A percentile compares a stretch with the other conserved stretches of the same genome.
Conservation (phyloP, 2,329 filamentous ascomycete species). For the Trichoderma atrobrunneum region DNA sequence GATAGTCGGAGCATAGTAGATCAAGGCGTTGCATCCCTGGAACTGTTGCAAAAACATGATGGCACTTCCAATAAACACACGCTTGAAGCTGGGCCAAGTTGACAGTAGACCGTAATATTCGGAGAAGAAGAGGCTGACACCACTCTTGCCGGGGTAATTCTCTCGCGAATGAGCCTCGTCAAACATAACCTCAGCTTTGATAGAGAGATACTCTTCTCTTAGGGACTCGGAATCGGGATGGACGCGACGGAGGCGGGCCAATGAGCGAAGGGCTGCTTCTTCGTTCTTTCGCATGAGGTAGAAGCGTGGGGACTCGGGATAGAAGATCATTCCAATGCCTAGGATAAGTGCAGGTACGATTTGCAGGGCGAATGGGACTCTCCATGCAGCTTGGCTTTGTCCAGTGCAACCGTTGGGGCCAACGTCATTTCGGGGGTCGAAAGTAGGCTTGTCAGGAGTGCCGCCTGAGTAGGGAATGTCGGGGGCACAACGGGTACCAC, state of each 20-base stretch:
- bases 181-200: constrained; percentile 39
- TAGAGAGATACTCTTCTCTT: constrained; percentile 34
- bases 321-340: constrained; percentile 52
- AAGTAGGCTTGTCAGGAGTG: constrained; percentile 35
- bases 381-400: constrained; percentile 44
- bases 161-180: constrained; percentile 31
- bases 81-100: constrained; percentile 33
- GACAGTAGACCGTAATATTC: constrained; percentile 34
- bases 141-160: constrained; percentile 31
- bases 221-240: constrained; percentile 32
- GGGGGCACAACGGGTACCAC: constrained; percentile 46
- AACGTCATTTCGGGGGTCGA: constrained; percentile 43
- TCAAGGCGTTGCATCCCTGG: constrained; percentile 46
- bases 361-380: constrained; percentile 49
- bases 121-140: constrained; percentile 30
- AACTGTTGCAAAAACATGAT: constrained; percentile 57
- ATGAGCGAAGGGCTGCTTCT: constrained; percentile 30
- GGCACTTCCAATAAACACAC: constrained; percentile 52
- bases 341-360: constrained; percentile 57
- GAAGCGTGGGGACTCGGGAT: constrained; percentile 40
- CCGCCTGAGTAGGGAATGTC: constrained; percentile 46
- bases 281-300: constrained; percentile 33
- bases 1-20: constrained; percentile 48
- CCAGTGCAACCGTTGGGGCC: constrained; percentile 42
- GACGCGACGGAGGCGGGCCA: constrained; percentile 35